A percentile compares a stretch with the other conserved stretches of the same genome.
phyloP scores from a whole-genome alignment of 2,329 filamentous ascomycete species.

The Dactylellina cionopaga region DNA sequence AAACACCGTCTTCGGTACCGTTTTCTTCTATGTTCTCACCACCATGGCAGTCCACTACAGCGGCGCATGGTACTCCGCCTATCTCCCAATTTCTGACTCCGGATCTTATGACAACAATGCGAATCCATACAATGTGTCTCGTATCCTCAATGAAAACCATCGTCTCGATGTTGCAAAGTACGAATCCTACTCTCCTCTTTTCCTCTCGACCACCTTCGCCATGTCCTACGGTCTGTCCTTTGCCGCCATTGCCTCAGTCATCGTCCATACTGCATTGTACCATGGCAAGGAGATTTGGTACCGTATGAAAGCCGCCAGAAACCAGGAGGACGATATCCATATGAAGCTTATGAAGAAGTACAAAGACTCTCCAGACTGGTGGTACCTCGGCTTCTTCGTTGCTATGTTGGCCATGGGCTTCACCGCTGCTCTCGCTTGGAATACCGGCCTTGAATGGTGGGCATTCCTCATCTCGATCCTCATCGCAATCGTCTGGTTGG shows the following conservation, averaged over 20 bases:
- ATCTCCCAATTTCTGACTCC: constrained; percentile 75
- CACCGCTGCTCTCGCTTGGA: constrained; percentile 56
- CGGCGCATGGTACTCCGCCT: constrained; percentile 72
- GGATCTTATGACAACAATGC: constrained; percentile 78
- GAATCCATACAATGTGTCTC: constrained; percentile 70
- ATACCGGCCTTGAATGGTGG: constrained; percentile 64
- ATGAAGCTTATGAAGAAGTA: constrained; percentile 59
- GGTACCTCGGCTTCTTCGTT: constrained; percentile 66
- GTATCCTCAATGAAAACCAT: constrained; percentile 71
- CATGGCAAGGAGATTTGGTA: constrained; percentile 68
- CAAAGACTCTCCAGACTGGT: constrained; percentile 59
- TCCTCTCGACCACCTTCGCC: constrained; percentile 71
- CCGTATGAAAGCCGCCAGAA: constrained; percentile 58
- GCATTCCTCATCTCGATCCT: constrained; percentile 67
- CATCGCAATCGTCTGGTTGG: constrained; percentile 69
- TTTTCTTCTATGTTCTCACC: constrained; percentile 72
- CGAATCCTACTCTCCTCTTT: constrained; percentile 73
- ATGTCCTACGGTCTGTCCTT: constrained; percentile 71
- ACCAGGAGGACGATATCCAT: constrained; percentile 59
- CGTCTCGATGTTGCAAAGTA: constrained; percentile 73
- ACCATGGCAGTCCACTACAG: constrained; percentile 72
- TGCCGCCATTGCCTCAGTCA: constrained; percentile 72
- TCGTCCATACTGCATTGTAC: constrained; percentile 69
- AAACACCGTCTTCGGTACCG: constrained; percentile 75
- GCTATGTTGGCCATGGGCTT: constrained; percentile 62